A percentile compares a stretch with the other conserved stretches of the same genome.
phyloP scores from a whole-genome alignment of 768 basidiomycete genomes.

The Kwoniella dendrophila region DNA sequence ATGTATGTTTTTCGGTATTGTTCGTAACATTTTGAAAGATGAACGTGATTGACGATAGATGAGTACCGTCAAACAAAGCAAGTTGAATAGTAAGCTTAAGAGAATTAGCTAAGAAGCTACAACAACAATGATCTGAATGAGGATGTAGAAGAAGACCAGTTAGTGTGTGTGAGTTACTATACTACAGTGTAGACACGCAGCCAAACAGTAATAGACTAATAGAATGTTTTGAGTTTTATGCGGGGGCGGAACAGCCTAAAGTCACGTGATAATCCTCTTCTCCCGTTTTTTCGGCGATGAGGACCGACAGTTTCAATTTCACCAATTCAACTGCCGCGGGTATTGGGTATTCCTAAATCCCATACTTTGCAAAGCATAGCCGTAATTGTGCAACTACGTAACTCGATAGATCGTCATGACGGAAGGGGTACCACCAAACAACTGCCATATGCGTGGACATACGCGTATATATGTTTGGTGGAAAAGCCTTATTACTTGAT shows the following conservation, averaged over 20 bases:
- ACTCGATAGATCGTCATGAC: background rate
- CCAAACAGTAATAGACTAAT: no score
- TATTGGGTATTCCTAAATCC: no score
- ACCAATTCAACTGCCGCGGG: conserved; percentile 6
- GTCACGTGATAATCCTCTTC: background rate
- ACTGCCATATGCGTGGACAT: background rate
- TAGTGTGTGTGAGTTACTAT: no score
- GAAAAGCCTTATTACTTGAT: no score
- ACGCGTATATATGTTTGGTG: background rate
- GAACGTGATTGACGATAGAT: conserved; percentile 4
- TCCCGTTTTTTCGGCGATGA: conserved; percentile 6
- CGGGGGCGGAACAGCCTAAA: background rate
- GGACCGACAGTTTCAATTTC: conserved; percentile 2
- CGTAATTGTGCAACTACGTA: conserved; percentile 7
- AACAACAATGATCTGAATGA: no score
- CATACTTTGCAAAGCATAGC: no score
- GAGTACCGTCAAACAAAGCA: conserved; percentile 4
- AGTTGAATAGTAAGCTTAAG: background rate
- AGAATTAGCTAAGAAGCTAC: no score
- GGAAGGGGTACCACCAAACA: background rate
- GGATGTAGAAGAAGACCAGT: no score
- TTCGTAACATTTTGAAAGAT: conserved; percentile 39
- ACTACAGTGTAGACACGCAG: no score
- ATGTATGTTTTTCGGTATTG: conserved; percentile 31
- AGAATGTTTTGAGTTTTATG: conserved; percentile 11